Conservation (phyloP, 805 yeast genomes). For the Nakazawaea molendinolei region DNA sequence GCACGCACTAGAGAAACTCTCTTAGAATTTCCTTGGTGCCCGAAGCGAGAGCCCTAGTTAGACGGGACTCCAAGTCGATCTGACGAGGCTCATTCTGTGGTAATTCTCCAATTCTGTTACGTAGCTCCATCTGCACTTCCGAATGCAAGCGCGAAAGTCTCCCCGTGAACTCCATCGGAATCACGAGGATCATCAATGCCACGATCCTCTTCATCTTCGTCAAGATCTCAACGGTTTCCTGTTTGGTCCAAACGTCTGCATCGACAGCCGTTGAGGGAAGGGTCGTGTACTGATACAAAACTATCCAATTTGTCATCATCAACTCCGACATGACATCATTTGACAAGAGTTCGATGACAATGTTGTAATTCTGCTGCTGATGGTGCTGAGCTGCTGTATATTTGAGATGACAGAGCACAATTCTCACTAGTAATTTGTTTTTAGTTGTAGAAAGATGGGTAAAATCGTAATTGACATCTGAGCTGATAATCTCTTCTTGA, state of each 20-base stretch:
- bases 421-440: not conserved
- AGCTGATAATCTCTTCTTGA: not conserved
- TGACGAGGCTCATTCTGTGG: no score
- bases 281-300: conserved; percentile 6
- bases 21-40: conserved; percentile 10
- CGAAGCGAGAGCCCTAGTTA: conserved; percentile 10
- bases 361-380: conserved; percentile 4
- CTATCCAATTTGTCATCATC: conserved; percentile 9
- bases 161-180: conserved; percentile 9
- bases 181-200: conserved; percentile 3
- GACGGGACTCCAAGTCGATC: conserved; percentile 10
- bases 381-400: not conserved
- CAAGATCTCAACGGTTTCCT: conserved; percentile 4
- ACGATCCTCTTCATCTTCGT: conserved; percentile 1
- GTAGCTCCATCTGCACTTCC: no score
- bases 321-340: conserved; percentile 4
- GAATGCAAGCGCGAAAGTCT: no score
- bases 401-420: conserved; percentile 5
- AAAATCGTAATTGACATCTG: conserved; percentile 2
- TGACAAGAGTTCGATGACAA: not conserved
- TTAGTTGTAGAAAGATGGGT: conserved; percentile 4
- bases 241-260: not conserved
- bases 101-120: no score
- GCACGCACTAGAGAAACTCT: no score
- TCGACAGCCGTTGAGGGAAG: not conserved